A percentile compares a stretch with the other conserved stretches of the same genome.
These are phyloP conservation scores for Trypanosoma brucei DNA, from an alignment of 208 protist species.

Conservation along the genomic window DNA sequence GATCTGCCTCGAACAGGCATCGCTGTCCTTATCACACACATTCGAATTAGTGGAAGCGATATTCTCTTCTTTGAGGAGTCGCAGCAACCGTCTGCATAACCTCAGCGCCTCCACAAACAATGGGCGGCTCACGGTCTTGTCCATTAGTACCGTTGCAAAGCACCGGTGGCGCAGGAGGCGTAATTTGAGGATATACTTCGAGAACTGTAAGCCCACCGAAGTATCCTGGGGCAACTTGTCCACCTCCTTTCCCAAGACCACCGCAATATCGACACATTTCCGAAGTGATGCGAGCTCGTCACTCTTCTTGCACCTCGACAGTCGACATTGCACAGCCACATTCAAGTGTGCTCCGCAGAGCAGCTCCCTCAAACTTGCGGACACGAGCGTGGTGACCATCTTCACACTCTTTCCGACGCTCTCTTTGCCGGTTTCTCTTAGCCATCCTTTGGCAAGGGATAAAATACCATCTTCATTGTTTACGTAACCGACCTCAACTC, in stretches of 20 bases:
- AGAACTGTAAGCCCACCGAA: neutral
- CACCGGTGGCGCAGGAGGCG: constrained; percentile 16
- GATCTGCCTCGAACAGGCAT: neutral
- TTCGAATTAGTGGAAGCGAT: neutral
- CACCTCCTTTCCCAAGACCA: neutral
- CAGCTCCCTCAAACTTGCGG: constrained; percentile 11
- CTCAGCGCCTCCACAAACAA: constrained; percentile 4
- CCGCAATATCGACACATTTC: constrained; percentile 4
- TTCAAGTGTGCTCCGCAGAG: constrained; percentile 16
- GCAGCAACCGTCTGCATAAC: neutral
- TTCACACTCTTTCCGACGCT: neutral
- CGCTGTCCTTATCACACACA: neutral
- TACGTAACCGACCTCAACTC: neutral
- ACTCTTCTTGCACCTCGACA: neutral
- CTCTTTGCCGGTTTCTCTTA: neutral
- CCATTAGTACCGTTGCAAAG: constrained; percentile 11
- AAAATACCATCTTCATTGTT: neutral
- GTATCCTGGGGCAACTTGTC: neutral
- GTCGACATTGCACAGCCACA: neutral
- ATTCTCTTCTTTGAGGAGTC: neutral
- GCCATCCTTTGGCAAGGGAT: neutral
- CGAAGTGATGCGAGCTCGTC: neutral
- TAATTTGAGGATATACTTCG: constrained; percentile 4
- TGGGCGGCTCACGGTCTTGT: neutral
- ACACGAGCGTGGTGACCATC: neutral